A percentile compares a stretch with the other conserved stretches of the same genome.
These are phyloP conservation scores for Lunasporangiospora selenospora DNA, from an alignment of 192 early-diverging fungal genomes.

Conservation along the genomic window DNA sequence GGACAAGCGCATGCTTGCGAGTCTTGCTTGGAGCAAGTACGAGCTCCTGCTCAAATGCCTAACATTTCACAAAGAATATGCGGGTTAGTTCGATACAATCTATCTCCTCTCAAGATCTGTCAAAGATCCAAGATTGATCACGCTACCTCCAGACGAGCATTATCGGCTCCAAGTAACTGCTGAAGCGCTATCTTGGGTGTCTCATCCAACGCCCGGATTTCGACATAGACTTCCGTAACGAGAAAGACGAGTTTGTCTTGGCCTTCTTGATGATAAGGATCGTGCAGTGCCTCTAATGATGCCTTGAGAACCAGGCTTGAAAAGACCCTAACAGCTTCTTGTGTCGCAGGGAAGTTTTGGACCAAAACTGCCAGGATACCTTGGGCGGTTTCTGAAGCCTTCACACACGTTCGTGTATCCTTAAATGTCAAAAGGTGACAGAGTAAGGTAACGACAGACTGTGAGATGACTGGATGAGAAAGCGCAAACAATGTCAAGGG, in stretches of 20 bases:
- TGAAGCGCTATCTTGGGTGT: constrained; percentile 28
- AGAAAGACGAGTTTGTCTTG: constrained; percentile 39
- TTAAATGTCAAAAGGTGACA: constrained; percentile 39
- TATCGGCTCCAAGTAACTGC: constrained; percentile 18
- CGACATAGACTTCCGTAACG: constrained; percentile 47
- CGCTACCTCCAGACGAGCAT: constrained; percentile 23
- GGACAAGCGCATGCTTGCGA: constrained; percentile 32
- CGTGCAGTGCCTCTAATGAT: constrained; percentile 30
- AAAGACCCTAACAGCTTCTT: constrained; percentile 7
- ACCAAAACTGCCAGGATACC: constrained; percentile 17
- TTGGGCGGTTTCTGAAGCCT: constrained; percentile 11
- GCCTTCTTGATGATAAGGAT: constrained; percentile 44
- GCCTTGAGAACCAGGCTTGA: constrained; percentile 21
- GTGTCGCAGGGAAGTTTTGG: constrained; percentile 25
- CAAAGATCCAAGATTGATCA: too few relatives aligned
- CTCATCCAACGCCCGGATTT: constrained; percentile 28
- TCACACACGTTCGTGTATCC: constrained; percentile 25
- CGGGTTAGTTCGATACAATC: too few relatives aligned
- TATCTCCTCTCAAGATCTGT: too few relatives aligned
- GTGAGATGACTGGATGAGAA: constrained; percentile 11
- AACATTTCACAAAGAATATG: too few relatives aligned
- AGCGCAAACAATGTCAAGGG: constrained; percentile 16
- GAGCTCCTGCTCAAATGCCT: constrained; percentile 33
- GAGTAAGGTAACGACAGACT: constrained; percentile 13
- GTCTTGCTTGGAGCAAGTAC: constrained; percentile 11